Conservation (phyloP, 768 basidiomycete species). For the Xerocomellus chrysenteron region DNA sequence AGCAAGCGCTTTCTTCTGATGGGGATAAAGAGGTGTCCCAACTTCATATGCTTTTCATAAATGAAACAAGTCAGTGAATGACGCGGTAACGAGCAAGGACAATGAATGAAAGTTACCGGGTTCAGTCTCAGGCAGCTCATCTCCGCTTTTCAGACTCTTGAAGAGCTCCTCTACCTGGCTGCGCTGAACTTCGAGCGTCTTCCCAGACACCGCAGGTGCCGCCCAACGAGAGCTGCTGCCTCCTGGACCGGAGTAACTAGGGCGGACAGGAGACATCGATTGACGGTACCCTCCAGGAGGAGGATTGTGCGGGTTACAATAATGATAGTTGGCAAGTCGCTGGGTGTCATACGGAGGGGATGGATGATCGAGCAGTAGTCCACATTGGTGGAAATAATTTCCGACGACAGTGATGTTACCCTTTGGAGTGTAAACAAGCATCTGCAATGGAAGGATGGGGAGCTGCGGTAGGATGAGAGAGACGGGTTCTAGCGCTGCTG, state of each 20-base stretch:
- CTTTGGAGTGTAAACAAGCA: constrained; percentile 92
- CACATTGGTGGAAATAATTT: constrained; percentile 64
- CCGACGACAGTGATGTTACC: constrained; percentile 87
- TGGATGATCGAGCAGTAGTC: constrained; percentile 80
- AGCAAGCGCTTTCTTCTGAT: constrained; percentile 97
- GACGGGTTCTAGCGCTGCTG: constrained; percentile 13
- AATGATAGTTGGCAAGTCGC: constrained; percentile 61
- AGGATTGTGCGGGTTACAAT: constrained; percentile 88
- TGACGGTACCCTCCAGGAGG: constrained; percentile 64
- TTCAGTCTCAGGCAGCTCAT: constrained; percentile 83
- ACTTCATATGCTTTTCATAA: constrained; percentile 58
- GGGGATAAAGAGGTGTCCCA: constrained; percentile 87
- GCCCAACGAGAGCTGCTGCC: constrained; percentile 49
- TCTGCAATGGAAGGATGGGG: constrained; percentile 77
- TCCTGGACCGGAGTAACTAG: constrained; percentile 42
- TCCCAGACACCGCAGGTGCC: constrained; percentile 55
- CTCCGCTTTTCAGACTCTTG: constrained; percentile 82
- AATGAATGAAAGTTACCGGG: constrained; percentile 56
- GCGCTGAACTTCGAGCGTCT: constrained; percentile 88
- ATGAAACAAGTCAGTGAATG: constrained; percentile 16
- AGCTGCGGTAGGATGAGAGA: constrained; percentile 45
- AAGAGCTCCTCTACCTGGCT: constrained; percentile 94
- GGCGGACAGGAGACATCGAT: constrained; percentile 40
- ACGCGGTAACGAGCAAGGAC: constrained; percentile 10
- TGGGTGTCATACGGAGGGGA: constrained; percentile 60